A percentile compares a stretch with the other conserved stretches of the same genome.
Conservation (phyloP, 2,329 filamentous ascomycete genomes). For the Cercospora nicotianae region DNA sequence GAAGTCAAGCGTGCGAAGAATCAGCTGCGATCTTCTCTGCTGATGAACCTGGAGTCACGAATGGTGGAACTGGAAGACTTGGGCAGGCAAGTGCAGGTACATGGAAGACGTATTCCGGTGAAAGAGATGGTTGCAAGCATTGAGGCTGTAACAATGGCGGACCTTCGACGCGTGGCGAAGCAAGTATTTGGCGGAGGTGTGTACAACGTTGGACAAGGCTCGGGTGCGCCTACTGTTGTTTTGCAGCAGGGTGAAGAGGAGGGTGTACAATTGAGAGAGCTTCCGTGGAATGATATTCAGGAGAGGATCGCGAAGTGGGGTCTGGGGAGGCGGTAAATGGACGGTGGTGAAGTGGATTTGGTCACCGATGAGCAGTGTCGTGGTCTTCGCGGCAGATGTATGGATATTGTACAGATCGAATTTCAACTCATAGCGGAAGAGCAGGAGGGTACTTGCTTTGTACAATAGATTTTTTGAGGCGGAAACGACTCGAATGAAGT, state of each 20-base stretch:
- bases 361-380: too few species aligned
- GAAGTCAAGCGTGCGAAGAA: constrained; percentile 97
- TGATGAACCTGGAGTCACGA: constrained; percentile 96
- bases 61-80: constrained; percentile 98
- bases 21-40: constrained; percentile 80
- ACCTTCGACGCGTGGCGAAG: constrained; percentile 78
- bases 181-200: constrained; percentile 76
- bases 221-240: constrained; percentile 88
- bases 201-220: constrained; percentile 72
- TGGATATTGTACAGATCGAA: neutral
- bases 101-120: constrained; percentile 87
- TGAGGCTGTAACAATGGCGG: constrained; percentile 73
- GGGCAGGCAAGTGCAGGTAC: constrained; percentile 93
- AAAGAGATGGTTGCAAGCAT: constrained; percentile 91
- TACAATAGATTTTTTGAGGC: neutral
- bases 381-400: neutral
- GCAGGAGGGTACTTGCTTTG: neutral
- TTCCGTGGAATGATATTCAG: constrained; percentile 88
- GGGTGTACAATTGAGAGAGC: constrained; percentile 64
- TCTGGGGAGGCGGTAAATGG: constrained; percentile 58
- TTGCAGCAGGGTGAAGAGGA: constrained; percentile 84
- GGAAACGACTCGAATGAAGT: neutral
- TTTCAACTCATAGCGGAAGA: neutral
- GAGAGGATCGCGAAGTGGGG: constrained; percentile 81
- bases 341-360: too few species aligned